Evolutionary conservation across 768 basidiomycete species (phyloP), one percentile per base, ranked within the genome.

Genomic region (Lactarius quietus): DNA sequence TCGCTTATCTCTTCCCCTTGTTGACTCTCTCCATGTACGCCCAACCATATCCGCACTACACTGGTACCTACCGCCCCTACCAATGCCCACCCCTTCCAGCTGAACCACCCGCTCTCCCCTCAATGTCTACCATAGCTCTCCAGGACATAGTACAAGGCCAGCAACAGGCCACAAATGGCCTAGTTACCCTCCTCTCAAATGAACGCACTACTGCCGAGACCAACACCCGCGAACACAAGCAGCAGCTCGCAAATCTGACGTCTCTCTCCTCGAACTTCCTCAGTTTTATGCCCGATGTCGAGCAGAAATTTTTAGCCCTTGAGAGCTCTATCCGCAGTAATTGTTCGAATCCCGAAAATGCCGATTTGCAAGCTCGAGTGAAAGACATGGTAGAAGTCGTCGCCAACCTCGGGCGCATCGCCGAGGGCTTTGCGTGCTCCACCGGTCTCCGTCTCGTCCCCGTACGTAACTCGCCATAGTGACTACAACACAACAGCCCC

Each of bases 381-480:
- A 51, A 61, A 17, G 64, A 66, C 48, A 62, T 62, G 65, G 33
- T 26, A 7, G 57, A 66, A 31, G 65, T 54, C 6, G 52, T 62
- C 41, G 33, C 39, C 51, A 58, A 52, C 39, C 61, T 66, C 35
- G 41, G 38, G 14, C 65, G 65, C 48, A 52, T 62, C 33, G 65
- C 65, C 2, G 65, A 66, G 18, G 35, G 65, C 57, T 53, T 66
- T 33, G 65, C 65, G 8, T 43, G 31, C 65, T 57, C 65, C 7
- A 48, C 61, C 0, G 65, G 65, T 48, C 65, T 66, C 51, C 65
- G 65, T 54, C 61, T 66, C n/a, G 52, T 65, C 4, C 64, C 64
- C 23, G 64, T 65, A 2, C 9, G 64, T 65, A 8, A 14, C 3
- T n/a, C n/a, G n/a, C n/a, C n/a, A n/a, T n/a, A n/a, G n/a, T n/a